phyloP scores from a whole-genome alignment of 345 rosid genomes.

The Combretum micranthum region DNA sequence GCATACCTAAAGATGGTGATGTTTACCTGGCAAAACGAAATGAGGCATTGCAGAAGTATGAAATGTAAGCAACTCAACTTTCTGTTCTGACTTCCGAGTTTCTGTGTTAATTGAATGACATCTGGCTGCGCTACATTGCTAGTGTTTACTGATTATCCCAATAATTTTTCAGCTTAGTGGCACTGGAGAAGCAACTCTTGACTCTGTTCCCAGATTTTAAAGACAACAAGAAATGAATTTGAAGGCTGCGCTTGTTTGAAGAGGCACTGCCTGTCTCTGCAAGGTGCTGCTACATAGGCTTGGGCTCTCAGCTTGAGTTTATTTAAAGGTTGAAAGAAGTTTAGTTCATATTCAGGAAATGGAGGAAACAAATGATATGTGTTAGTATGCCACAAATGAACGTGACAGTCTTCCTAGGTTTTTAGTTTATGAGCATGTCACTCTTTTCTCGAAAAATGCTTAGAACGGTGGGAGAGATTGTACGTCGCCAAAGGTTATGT shows the following conservation, averaged over 20 bases:
- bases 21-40: conserved; percentile 55
- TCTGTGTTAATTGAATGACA: neutral
- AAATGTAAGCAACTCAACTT: conserved; percentile 47
- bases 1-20: conserved; percentile 79
- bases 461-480: no score
- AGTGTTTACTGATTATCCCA: conserved; percentile 5
- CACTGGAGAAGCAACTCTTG: conserved; percentile 71
- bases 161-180: conserved; percentile 50
- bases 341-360: no score
- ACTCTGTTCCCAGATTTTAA: conserved; percentile 47
- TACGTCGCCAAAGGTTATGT: no score
- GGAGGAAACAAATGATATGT: no score
- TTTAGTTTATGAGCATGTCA: no score
- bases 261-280: no score
- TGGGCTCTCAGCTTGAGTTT: no score
- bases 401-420: no score
- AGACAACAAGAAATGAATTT: conserved; percentile 2
- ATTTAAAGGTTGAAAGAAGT: no score
- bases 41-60: conserved; percentile 71
- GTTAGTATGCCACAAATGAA: no score
- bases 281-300: no score
- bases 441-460: no score
- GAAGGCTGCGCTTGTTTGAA: neutral
- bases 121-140: neutral
- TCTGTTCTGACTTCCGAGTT: neutral